phyloP scores from a whole-genome alignment of 495 filamentous ascomycete genomes.

The Glarea lozoyensis region DNA sequence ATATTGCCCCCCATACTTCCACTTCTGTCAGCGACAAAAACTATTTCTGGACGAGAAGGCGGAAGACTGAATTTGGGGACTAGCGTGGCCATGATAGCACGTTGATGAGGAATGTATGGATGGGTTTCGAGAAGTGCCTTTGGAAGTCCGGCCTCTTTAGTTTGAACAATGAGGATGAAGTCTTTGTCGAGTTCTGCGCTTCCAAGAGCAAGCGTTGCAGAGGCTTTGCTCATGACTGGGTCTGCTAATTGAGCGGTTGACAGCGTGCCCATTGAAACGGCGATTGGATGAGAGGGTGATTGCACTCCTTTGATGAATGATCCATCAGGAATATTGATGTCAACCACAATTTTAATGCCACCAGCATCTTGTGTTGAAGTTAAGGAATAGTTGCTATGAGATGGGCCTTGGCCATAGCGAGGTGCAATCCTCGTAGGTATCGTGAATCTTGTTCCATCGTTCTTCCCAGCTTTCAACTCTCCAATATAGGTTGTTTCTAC shows the following conservation, averaged over 20 bases:
- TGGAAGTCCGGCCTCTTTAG: slow-evolving; percentile 45
- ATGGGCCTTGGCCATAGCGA: slow-evolving; percentile 46
- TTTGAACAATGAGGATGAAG: slow-evolving; percentile 46
- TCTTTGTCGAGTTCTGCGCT: slow-evolving; percentile 38
- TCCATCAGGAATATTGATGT: slow-evolving; percentile 46
- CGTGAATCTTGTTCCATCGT: slow-evolving; percentile 54
- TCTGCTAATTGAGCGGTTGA: slow-evolving; percentile 31
- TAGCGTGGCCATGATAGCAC: slow-evolving; percentile 57
- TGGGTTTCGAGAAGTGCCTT: slow-evolving; percentile 56
- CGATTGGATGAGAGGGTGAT: slow-evolving; percentile 59
- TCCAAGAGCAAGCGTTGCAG: slow-evolving; percentile 47
- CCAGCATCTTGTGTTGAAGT: slow-evolving; percentile 13
- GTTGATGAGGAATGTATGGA: slow-evolving; percentile 47
- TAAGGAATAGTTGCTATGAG: slow-evolving; percentile 11
- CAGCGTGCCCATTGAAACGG: slow-evolving; percentile 49
- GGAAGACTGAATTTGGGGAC: slow-evolving; percentile 57
- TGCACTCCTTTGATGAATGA: slow-evolving; percentile 49
- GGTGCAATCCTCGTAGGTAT: slow-evolving; percentile 55
- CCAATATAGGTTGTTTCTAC: slow-evolving; percentile 56
- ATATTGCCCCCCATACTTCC: slow-evolving; percentile 54
- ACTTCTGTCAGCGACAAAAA: slow-evolving; percentile 63
- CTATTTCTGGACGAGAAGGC: slow-evolving; percentile 46
- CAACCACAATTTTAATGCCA: slow-evolving; percentile 50
- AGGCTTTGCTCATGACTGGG: slow-evolving; percentile 43
- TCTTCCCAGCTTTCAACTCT: slow-evolving; percentile 59